Percentiles rank a stretch among this genome's conserved stretches.
Evolutionary conservation across 441 rosid genomes (phyloP).

Genomic region (Adansonia rubrostipa): DNA sequence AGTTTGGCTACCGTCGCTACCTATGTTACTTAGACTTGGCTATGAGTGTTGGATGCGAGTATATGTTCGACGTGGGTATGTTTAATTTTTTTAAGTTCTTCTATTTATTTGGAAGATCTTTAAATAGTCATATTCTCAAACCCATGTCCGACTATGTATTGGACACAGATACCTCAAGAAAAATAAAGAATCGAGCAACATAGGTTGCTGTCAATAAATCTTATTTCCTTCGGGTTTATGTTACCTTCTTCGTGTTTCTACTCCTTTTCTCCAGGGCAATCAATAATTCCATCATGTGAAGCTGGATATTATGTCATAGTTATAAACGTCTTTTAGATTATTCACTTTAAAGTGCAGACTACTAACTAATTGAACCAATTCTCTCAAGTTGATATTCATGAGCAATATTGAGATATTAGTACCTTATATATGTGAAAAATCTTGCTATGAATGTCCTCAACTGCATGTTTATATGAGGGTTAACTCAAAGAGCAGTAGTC

Average conservation of each 20-base stretch:
- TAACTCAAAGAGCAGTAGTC: background rate
- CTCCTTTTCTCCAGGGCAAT: background rate
- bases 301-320: background rate
- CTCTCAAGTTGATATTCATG: background rate
- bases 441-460: background rate
- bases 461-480: conserved; percentile 2
- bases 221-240: conserved; percentile 80
- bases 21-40: too few relatives aligned
- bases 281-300: background rate
- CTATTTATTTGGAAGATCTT: too few relatives aligned
- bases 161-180: too few relatives aligned
- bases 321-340: background rate
- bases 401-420: background rate
- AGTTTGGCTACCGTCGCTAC: conserved; percentile 63
- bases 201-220: conserved; percentile 78
- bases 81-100: too few relatives aligned
- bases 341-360: too few relatives aligned
- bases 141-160: too few relatives aligned
- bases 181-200: too few relatives aligned
- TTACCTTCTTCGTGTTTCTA: conserved; percentile 7
- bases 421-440: background rate
- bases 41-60: too few relatives aligned
- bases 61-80: too few relatives aligned
- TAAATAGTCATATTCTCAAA: too few relatives aligned
- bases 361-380: background rate